Base-by-base conservation (phyloP, 1,139 yeast species). In the Suhomyces atakaporum region DNA sequence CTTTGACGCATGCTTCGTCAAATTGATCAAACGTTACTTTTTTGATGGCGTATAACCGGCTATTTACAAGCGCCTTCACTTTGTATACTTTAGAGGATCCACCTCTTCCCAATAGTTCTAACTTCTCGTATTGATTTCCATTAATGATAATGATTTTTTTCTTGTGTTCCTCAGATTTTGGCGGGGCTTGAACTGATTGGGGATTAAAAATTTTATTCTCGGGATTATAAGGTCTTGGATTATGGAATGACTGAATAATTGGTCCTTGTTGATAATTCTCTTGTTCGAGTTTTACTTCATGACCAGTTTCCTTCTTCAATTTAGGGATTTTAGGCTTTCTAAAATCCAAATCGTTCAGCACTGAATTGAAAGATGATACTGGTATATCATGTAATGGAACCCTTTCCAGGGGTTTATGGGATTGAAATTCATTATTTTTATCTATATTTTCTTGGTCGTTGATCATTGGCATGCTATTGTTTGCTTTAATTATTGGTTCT, bases 51-150 rank as follows among this genome's bases (percentile, higher is more conserved):
- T 77, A 87, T 2, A 78, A 62, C 46, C 75, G 76, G 40, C 76
- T 75, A 36, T 71, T 73, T 4, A 70, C 57, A 2, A 60, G 38
- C 1, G 81, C 68, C 46, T 79, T 82, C 0, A 85, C 96, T 49
- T 84, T 84, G 66, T 84, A 92, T 12, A 92, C 98, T 53, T 84
- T 87, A 0, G 97, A 89, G 0, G 97, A 77, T 0, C 98, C 98
- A 22, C 98, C 98, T 51, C 84, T 75, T 10, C 98, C 98, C 12
- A 92, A 60, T 13, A 86, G 66, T 50, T 88, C 96, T 15, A 87
- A 63, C 40, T 84, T 77, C 49, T 84, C 94, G 54, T 87, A 90
- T 27, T 73, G 74, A 28, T 71, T 70, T 3, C 77, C 81, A 55
- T 88, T 86, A 12, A 71, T 66, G 1, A 54, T 53, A 7, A 71